phyloP scores from a whole-genome alignment of 192 early-diverging fungal species.

The Chytriomyces hyalinus region DNA sequence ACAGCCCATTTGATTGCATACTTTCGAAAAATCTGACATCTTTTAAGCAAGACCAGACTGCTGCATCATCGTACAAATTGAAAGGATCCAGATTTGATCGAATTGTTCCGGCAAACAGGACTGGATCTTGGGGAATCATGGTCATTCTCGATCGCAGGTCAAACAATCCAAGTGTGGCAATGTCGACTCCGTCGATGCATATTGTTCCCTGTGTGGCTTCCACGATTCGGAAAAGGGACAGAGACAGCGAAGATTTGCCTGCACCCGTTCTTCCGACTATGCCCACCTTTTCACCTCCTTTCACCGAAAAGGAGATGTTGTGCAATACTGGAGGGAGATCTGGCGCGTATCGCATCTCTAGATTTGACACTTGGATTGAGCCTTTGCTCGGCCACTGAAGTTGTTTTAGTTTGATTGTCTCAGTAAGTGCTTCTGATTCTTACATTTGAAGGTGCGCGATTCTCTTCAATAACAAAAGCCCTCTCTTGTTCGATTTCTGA shows the following conservation, averaged over 20 bases:
- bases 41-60: background rate
- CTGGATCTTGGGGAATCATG: slow-evolving; percentile 59
- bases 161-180: slow-evolving; percentile 58
- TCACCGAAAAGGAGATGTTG: slow-evolving; percentile 70
- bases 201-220: slow-evolving; percentile 53
- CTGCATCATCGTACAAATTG: slow-evolving; percentile 53
- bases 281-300: slow-evolving; percentile 70
- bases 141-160: slow-evolving; percentile 58
- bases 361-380: slow-evolving; percentile 64
- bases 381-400: slow-evolving; percentile 69
- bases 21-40: slow-evolving; percentile 52
- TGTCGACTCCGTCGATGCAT: slow-evolving; percentile 70
- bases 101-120: slow-evolving; percentile 65
- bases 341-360: slow-evolving; percentile 77
- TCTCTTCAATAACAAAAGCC: slow-evolving; percentile 64
- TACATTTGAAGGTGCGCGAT: slow-evolving; percentile 36
- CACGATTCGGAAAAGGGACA: slow-evolving; percentile 45
- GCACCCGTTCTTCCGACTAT: slow-evolving; percentile 52
- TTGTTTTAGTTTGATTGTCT: background rate
- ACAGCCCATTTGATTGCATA: slow-evolving; percentile 53
- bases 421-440: background rate
- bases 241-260: slow-evolving; percentile 60
- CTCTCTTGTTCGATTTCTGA: slow-evolving; percentile 80
- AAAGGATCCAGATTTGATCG: slow-evolving; percentile 80
- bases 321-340: slow-evolving; percentile 66